Evolutionary conservation across 305 asterid species (phyloP), one percentile per base, ranked within the genome.

Genomic region (Fraxinus sp.): DNA sequence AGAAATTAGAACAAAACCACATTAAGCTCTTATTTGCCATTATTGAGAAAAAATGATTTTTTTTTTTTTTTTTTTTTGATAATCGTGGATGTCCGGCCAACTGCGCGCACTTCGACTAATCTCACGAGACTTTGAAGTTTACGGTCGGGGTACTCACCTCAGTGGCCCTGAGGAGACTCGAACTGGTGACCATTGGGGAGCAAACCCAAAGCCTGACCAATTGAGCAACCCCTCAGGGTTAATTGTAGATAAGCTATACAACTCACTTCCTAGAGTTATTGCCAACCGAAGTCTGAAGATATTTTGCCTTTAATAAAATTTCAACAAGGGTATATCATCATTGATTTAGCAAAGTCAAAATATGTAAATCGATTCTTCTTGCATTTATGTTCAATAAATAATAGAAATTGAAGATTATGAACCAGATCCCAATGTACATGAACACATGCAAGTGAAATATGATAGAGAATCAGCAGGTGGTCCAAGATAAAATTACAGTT

Each of bases 401-500:
- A 13, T 32, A 41, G 18, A 70, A 70, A 24, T 59, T 41, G 74
- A 78, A 81, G 55, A 49, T 64, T 77, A 28, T 44, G 32, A 82
- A 73, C 20, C 20, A 11, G 78, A 35, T 35, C 78, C 33, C 7
- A 39, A 62, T 41, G 24, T 30, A 68, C 46, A n/a, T 35, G 76
- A 57, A 13, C 36, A 16, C 75, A 64, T 74, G 55, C 81, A 80
- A 82, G 20, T 55, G 81, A 77, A 59, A 71, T 32, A 26, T 39
- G 80, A 64, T 35, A 68, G 28, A 76, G 73, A 74, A 64, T 44
- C 44, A 79, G 49, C 70, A 24, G 62, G 33, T 75, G 81, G 44
- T 64, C 71, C 5, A 44, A 68, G 74, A 81, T 71, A 28, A 82
- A 83, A 82, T 78, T 76, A 82, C 37, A 82, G 71, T 49, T 55